Base-by-base conservation (phyloP, 2,329 filamentous ascomycete species). In the Dryadomyces quercus-mongolicae region DNA sequence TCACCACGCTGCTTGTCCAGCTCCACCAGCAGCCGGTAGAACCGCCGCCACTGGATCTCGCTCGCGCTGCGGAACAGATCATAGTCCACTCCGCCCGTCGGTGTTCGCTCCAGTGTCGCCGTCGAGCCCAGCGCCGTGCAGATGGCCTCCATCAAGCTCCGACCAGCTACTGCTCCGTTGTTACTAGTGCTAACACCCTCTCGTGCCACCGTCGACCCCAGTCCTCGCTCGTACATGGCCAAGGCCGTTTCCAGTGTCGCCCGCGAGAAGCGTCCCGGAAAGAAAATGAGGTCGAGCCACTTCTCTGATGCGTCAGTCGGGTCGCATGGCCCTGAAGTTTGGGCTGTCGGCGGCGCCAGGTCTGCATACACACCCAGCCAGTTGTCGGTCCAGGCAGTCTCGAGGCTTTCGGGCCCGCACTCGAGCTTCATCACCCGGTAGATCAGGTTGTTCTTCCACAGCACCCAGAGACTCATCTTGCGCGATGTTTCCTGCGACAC, bases 1-100 rank as follows among this genome's bases (percentile, higher is more conserved):
- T 96, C 91, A 18, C 86, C 85, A 63, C 91, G 79, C 62, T 88
- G 85, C 62, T 86, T 90, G 65, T 97, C 90, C 44, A 98, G 72
- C 65, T 95, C 91, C 13, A 87, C 76, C 18, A 95, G 77, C 18
- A 97, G 76, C 36, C 90, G 83, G 71, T 90, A 95, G 68, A 95
- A 95, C 51, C 87, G 81, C 58, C 86, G 82, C 93, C 93, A 98
- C 66, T 95, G 90, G 12, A 80, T 77, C 64, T 93, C 86, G 53
- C 85, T 83, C 36, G 88, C 83, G 38, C 75, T 72, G 55, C 86
- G 79, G 65, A 91, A 93, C 55, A 84, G 77, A 22, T 86, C 81
- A 61, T 88, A 88, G 62, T 94, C 86, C 68, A 88, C 81, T 31
- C 77, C 78, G 15, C 82, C 82, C 15, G 81, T 76, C 10, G 80